Conservation (phyloP, 768 basidiomycete species). For the Wakefieldia striispora region DNA sequence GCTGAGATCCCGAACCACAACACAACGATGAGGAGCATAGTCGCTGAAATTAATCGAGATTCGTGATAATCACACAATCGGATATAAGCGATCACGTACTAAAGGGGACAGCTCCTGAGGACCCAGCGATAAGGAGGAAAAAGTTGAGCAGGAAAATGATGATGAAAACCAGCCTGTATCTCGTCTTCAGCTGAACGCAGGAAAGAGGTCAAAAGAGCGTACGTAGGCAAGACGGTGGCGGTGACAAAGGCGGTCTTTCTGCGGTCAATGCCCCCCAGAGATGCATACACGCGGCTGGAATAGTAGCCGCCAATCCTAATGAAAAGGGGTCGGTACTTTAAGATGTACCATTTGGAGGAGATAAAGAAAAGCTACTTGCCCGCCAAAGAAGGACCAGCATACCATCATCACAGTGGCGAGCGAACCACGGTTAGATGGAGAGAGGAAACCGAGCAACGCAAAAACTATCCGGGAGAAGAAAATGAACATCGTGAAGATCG, state of each 20-base stretch:
- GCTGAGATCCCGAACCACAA: conserved; percentile 95
- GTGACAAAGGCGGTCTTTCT: conserved; percentile 85
- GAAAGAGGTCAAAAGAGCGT: conserved; percentile 24
- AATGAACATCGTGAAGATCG: neutral
- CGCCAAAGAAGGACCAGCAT: conserved; percentile 91
- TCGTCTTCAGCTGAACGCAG: conserved; percentile 6
- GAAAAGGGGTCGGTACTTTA: neutral
- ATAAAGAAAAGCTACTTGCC: conserved; percentile 40
- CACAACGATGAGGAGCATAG: conserved; percentile 78
- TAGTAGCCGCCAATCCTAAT: conserved; percentile 83
- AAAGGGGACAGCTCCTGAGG: conserved; percentile 95
- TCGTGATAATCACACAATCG: neutral
- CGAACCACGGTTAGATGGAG: conserved; percentile 92
- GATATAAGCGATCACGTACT: conserved; percentile 44
- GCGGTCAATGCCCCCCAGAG: conserved; percentile 69
- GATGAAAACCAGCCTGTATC: conserved; percentile 69
- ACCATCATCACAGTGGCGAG: conserved; percentile 69
- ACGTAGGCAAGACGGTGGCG: conserved; percentile 87
- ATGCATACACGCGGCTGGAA: conserved; percentile 77
- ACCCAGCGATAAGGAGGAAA: conserved; percentile 79
- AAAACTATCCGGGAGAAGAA: conserved; percentile 59
- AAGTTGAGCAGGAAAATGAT: conserved; percentile 89
- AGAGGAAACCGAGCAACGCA: conserved; percentile 89
- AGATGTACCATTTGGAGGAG: neutral
- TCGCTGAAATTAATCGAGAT: conserved; percentile 50